phyloP scores from a whole-genome alignment of 2,329 filamentous ascomycete species.

The Pyrenochaeta sp. region DNA sequence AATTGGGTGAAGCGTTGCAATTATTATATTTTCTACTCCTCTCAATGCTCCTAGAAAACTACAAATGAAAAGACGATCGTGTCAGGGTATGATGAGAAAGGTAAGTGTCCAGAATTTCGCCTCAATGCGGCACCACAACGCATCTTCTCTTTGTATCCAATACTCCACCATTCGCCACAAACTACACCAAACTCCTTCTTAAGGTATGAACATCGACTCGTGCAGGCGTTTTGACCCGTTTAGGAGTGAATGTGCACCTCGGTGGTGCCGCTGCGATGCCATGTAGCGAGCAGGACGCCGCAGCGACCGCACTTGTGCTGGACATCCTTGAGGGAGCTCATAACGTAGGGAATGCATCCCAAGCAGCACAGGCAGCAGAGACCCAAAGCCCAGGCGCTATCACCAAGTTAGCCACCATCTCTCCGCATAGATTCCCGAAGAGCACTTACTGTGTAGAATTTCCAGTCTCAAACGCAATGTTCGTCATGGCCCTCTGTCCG shows the following conservation, averaged over 20 bases:
- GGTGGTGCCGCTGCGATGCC: conserved; percentile 59
- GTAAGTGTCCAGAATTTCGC: background rate
- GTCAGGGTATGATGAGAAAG: conserved; percentile 3
- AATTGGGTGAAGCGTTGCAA: background rate
- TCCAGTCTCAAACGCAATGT: conserved; percentile 43
- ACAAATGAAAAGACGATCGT: background rate
- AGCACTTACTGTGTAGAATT: conserved; percentile 53
- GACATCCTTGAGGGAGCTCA: conserved; percentile 59
- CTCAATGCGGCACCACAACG: background rate
- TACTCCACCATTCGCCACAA: background rate
- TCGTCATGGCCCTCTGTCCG: conserved; percentile 52
- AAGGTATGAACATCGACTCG: background rate
- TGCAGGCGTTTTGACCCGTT: background rate
- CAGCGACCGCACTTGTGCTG: conserved; percentile 60
- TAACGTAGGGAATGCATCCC: conserved; percentile 60
- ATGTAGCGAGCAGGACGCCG: conserved; percentile 55
- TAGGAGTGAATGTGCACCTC: conserved; percentile 55
- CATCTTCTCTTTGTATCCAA: conserved; percentile 18
- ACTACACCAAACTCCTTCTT: background rate
- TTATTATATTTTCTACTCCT: background rate
- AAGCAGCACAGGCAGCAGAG: conserved; percentile 56
- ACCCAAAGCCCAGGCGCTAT: conserved; percentile 56
- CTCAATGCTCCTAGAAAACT: background rate
- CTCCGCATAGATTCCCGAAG: no score
- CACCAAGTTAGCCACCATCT: conserved; percentile 11